phyloP scores from a whole-genome alignment of 169 alveolate species.

The Prorocentrum cordatum region DNA sequence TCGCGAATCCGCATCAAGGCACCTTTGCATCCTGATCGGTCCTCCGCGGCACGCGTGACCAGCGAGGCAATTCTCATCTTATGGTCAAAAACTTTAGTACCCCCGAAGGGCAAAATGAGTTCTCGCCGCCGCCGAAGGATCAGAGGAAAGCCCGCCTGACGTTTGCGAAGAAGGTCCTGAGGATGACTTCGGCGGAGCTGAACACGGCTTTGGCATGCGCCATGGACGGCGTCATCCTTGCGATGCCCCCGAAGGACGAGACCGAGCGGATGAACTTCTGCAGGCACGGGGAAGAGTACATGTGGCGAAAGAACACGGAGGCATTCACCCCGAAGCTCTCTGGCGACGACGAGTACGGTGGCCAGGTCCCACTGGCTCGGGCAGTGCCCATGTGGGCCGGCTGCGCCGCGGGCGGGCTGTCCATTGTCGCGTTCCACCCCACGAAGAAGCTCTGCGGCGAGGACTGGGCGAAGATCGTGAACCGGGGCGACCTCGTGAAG shows the following conservation, averaged over 20 bases:
- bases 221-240: not conserved
- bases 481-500: not conserved
- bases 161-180: too few relatives aligned
- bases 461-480: not conserved
- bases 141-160: too few relatives aligned
- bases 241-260: not conserved
- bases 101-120: too few relatives aligned
- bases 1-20: too few relatives aligned
- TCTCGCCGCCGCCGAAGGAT: too few relatives aligned
- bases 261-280: not conserved
- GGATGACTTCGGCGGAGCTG: too few relatives aligned
- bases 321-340: not conserved
- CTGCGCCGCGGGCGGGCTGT: not conserved
- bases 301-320: not conserved
- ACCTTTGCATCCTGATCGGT: too few relatives aligned
- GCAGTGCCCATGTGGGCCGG: slow-evolving; percentile 11
- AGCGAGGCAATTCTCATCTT: too few relatives aligned
- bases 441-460: not conserved
- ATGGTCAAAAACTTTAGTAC: too few relatives aligned
- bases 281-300: not conserved
- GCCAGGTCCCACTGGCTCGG: not conserved
- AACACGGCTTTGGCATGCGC: not conserved
- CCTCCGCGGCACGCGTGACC: too few relatives aligned
- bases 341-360: not conserved
- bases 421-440: not conserved